phyloP scores from a whole-genome alignment of 768 basidiomycete species.

The Boletales sp. region DNA sequence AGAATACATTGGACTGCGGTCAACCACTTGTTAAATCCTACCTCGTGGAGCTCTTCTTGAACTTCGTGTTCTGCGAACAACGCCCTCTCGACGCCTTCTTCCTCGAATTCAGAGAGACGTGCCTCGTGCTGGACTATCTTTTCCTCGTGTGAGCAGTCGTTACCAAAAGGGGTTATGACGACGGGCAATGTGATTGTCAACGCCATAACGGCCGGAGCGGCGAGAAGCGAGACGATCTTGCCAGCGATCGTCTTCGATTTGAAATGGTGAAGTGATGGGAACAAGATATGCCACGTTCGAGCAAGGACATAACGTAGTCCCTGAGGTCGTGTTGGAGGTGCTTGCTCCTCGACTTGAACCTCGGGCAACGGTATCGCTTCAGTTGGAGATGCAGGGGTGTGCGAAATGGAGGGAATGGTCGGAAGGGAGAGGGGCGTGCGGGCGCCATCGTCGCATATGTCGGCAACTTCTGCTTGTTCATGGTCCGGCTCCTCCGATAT shows the following conservation, averaged over 20 bases:
- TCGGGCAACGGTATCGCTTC: constrained; percentile 43
- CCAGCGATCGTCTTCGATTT: constrained; percentile 64
- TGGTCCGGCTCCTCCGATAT: constrained; percentile 15
- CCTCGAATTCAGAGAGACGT: constrained; percentile 66
- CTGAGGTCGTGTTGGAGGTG: constrained; percentile 41
- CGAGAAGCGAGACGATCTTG: constrained; percentile 71
- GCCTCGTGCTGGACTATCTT: constrained; percentile 35
- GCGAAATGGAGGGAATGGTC: constrained; percentile 53
- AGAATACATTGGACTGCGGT: constrained; percentile 80
- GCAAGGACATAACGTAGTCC: constrained; percentile 32
- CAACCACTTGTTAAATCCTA: constrained; percentile 75
- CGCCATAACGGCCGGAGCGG: constrained; percentile 80
- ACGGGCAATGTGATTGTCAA: constrained; percentile 91
- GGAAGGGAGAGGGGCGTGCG: constrained; percentile 23
- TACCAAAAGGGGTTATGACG: constrained; percentile 60
- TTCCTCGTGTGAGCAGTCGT: constrained; percentile 15
- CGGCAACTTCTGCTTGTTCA: constrained; percentile 7
- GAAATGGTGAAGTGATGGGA: constrained; percentile 82
- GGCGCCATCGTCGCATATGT: constrained; percentile 6
- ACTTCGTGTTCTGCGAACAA: constrained; percentile 74
- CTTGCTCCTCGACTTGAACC: constrained; percentile 35
- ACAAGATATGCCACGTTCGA: constrained; percentile 59
- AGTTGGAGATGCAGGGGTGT: constrained; percentile 45
- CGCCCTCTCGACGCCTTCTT: constrained; percentile 66
- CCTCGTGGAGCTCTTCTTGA: constrained; percentile 63